Evolutionary conservation across 2,329 filamentous ascomycete species (phyloP).

Genomic region (Pseudogymnoascus sp.): DNA sequence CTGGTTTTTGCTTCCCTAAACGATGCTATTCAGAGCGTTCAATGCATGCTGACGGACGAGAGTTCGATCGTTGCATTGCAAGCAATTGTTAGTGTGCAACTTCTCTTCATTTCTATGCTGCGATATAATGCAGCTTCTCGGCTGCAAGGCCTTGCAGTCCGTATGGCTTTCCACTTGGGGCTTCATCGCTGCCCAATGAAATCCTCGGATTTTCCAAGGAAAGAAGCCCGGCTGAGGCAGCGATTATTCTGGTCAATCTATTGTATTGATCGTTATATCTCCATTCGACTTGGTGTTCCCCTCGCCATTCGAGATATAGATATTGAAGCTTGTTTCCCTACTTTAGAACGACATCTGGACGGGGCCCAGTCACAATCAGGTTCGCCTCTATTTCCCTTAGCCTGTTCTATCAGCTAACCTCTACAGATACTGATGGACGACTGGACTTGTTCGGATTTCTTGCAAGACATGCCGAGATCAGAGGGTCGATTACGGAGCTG

Average conservation of each 20-base stretch:
- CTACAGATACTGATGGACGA: not conserved
- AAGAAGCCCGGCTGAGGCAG: not conserved
- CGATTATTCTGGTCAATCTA: constrained; percentile 5
- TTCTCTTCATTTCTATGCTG: constrained; percentile 47
- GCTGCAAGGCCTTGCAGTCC: constrained; percentile 45
- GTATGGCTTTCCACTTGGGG: constrained; percentile 48
- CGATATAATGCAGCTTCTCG: constrained; percentile 49
- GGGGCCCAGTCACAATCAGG: not conserved
- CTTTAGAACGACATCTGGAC: not conserved
- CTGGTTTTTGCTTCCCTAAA: constrained; percentile 42
- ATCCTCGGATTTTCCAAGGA: constrained; percentile 28
- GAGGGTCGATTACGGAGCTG: constrained; percentile 40
- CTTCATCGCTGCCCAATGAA: constrained; percentile 48
- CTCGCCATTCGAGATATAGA: not conserved
- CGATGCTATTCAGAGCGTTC: constrained; percentile 42
- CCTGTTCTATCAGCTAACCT: not conserved
- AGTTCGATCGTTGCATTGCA: constrained; percentile 41
- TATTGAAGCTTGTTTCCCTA: not conserved
- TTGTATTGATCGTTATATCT: not conserved
- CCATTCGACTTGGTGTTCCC: constrained; percentile 12
- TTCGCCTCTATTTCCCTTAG: not conserved
- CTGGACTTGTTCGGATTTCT: constrained; percentile 29
- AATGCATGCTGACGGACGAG: constrained; percentile 38
- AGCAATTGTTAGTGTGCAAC: constrained; percentile 43
- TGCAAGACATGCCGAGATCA: constrained; percentile 36